Conservation (phyloP, 345 rosid genomes). For the Noccaea caerulescens region DNA sequence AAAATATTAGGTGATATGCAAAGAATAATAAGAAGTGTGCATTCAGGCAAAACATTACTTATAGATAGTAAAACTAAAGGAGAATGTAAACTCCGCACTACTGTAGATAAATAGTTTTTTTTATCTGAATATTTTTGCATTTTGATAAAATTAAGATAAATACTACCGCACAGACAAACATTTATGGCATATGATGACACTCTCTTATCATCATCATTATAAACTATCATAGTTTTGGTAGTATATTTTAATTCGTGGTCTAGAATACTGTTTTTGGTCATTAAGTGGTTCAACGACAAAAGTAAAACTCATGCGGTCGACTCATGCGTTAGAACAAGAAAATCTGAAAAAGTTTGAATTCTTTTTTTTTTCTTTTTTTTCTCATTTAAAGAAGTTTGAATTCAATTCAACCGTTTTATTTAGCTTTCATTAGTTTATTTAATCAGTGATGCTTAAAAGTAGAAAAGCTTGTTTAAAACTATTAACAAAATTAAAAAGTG, state of each 20-base stretch:
- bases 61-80: too few species aligned
- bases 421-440: slow-evolving; percentile 29
- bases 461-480: neutral
- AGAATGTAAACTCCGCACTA: too few species aligned
- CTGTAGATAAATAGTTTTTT: too few species aligned
- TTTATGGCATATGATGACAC: slow-evolving; percentile 33
- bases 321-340: slow-evolving; percentile 43
- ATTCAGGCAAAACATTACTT: too few species aligned
- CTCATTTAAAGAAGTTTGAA: slow-evolving; percentile 34
- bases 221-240: neutral
- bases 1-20: too few species aligned
- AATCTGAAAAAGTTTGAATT: slow-evolving; percentile 29
- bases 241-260: slow-evolving; percentile 5
- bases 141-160: neutral
- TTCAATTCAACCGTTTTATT: slow-evolving; percentile 41
- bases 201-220: slow-evolving; percentile 21
- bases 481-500: neutral
- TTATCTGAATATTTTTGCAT: too few species aligned
- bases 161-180: slow-evolving; percentile 16
- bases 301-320: slow-evolving; percentile 46
- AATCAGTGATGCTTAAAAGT: slow-evolving; percentile 21
- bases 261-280: slow-evolving; percentile 28
- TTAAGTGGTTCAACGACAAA: slow-evolving; percentile 45
- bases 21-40: too few species aligned
- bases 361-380: neutral